Conservation (phyloP, 768 basidiomycete species). For the Lentinula sp. region DNA sequence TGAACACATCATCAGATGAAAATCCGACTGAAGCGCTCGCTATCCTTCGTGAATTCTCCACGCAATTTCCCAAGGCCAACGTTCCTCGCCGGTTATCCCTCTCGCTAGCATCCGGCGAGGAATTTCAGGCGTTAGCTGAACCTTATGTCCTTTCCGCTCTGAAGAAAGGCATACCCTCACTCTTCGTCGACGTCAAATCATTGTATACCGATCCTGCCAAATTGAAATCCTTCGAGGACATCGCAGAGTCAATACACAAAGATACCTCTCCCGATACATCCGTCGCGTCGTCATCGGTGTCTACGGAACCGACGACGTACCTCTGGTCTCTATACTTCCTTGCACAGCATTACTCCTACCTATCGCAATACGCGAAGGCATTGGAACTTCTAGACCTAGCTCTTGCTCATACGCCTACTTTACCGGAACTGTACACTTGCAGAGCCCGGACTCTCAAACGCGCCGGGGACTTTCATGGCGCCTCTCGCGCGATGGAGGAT, state of each 20-base stretch:
- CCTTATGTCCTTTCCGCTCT: constrained; percentile 68
- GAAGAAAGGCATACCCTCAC: constrained; percentile 82
- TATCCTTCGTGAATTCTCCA: constrained; percentile 53
- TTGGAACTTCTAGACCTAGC: constrained; percentile 61
- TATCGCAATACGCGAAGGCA: constrained; percentile 45
- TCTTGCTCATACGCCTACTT: constrained; percentile 81
- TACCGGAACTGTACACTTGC: constrained; percentile 84
- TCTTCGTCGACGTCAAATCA: constrained; percentile 88
- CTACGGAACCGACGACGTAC: constrained; percentile 69
- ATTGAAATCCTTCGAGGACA: constrained; percentile 59
- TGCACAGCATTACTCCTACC: constrained; percentile 78
- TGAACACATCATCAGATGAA: constrained; percentile 25
- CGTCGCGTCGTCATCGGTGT: constrained; percentile 14
- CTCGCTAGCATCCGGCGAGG: constrained; percentile 55
- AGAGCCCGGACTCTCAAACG: constrained; percentile 84
- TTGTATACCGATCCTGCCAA: constrained; percentile 69
- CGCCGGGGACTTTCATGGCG: constrained; percentile 71
- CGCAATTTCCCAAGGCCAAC: constrained; percentile 58
- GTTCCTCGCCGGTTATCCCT: constrained; percentile 75
- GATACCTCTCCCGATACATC: constrained; percentile 23
- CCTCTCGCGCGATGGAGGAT: constrained; percentile 71
- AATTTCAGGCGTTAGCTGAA: constrained; percentile 59
- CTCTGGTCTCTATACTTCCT: constrained; percentile 97
- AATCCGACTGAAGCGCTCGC: constrained; percentile 46
- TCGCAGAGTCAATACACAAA: constrained; percentile 45